phyloP scores from a whole-genome alignment of 2,329 filamentous ascomycete species.

The Xylariales sp. region DNA sequence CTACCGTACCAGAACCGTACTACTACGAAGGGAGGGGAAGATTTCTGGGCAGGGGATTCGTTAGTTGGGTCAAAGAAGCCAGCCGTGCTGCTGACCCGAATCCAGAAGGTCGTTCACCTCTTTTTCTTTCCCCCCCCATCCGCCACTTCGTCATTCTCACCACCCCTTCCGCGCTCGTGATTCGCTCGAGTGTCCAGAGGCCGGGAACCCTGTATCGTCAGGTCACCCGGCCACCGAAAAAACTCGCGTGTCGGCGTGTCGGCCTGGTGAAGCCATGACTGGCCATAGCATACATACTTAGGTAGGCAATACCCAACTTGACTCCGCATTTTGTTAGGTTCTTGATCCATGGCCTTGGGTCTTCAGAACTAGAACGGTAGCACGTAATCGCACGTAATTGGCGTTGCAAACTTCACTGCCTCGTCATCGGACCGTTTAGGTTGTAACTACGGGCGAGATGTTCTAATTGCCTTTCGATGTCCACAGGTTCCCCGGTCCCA shows the following conservation, averaged over 20 bases:
- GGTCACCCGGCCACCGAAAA: constrained; percentile 19
- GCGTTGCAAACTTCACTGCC: not conserved
- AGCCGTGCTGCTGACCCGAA: constrained; percentile 7
- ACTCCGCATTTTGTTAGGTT: constrained; percentile 15
- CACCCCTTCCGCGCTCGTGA: constrained; percentile 1
- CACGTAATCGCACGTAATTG: constrained; percentile 1
- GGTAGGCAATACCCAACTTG: constrained; percentile 8
- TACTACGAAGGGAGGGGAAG: too few relatives aligned
- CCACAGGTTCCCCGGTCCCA: too few relatives aligned
- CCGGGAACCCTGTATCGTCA: constrained; percentile 3
- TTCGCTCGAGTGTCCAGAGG: constrained; percentile 1
- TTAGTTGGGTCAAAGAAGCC: too few relatives aligned
- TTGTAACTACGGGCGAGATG: not conserved
- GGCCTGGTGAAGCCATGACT: too few relatives aligned
- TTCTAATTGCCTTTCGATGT: not conserved
- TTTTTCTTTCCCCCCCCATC: not conserved
- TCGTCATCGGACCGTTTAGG: constrained; percentile 25
- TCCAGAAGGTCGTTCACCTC: constrained; percentile 32
- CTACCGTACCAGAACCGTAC: too few relatives aligned
- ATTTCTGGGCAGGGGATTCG: too few relatives aligned
- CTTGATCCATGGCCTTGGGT: constrained; percentile 35
- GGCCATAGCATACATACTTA: too few relatives aligned
- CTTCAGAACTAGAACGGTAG: not conserved
- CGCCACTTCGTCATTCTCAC: not conserved
- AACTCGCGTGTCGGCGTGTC: too few relatives aligned